Evolutionary conservation across 805 yeast genomes (phyloP).

Genomic region (Candida xiaguanensis): DNA sequence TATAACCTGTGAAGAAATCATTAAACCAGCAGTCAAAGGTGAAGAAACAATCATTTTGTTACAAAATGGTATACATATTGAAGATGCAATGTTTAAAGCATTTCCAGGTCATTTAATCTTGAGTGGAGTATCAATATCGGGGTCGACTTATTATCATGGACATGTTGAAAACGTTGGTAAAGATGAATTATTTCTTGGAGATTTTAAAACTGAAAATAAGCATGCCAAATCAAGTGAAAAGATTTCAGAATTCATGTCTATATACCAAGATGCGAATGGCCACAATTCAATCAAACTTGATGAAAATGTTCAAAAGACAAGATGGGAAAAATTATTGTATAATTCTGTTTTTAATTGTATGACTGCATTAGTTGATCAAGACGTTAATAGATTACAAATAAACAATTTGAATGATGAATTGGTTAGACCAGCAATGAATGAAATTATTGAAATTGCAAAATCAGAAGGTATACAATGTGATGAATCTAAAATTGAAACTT

Average conservation of each 20-base stretch:
- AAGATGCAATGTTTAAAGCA: slow-evolving; percentile 24
- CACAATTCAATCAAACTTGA: slow-evolving; percentile 25
- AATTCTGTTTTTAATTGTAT: slow-evolving; percentile 34
- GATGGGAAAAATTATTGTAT: slow-evolving; percentile 40
- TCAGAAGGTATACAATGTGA: slow-evolving; percentile 62
- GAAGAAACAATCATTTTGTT: slow-evolving; percentile 29
- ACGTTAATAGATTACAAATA: slow-evolving; percentile 34
- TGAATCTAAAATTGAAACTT: slow-evolving; percentile 37
- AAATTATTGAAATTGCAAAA: slow-evolving; percentile 60
- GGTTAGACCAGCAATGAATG: slow-evolving; percentile 61
- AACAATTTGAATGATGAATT: slow-evolving; percentile 26
- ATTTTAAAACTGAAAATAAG: slow-evolving; percentile 17
- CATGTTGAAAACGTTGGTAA: slow-evolving; percentile 16
- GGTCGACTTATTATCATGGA: slow-evolving; percentile 28
- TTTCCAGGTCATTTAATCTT: slow-evolving; percentile 32
- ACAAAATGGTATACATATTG: slow-evolving; percentile 41
- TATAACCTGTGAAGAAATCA: slow-evolving; percentile 39
- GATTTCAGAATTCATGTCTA: slow-evolving; percentile 20
- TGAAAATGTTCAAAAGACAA: slow-evolving; percentile 24
- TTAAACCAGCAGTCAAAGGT: slow-evolving; percentile 31
- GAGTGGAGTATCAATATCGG: slow-evolving; percentile 35
- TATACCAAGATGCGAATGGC: slow-evolving; percentile 26
- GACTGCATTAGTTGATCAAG: slow-evolving; percentile 30
- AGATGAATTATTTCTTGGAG: slow-evolving; percentile 21
- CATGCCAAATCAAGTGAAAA: slow-evolving; percentile 8